Base-by-base conservation (phyloP, 352 stramenopile species). In the Pythium pyrilobum region DNA sequence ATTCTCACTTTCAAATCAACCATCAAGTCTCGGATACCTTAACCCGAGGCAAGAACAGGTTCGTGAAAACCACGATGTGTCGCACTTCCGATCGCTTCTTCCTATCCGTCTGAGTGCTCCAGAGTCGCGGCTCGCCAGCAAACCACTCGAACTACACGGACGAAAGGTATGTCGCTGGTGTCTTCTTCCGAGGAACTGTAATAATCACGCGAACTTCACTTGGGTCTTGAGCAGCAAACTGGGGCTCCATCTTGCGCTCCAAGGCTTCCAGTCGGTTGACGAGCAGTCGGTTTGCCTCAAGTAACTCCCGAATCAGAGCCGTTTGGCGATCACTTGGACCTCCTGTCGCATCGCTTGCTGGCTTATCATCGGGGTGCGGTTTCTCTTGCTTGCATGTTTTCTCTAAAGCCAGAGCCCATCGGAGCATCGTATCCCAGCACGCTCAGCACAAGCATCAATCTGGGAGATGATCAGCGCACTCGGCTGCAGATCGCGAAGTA, bases 11-110 rank as follows among this genome's bases (percentile, higher is more conserved):
- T n/a, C n/a, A n/a, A n/a, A n/a, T n/a, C n/a, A n/a, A n/a, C n/a
- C n/a, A n/a, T n/a, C n/a, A n/a, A n/a, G n/a, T n/a, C n/a, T n/a
- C n/a, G n/a, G n/a, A n/a, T n/a, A n/a, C n/a, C n/a, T n/a, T n/a
- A n/a, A n/a, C n/a, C n/a, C n/a, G n/a, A n/a, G 49, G 23, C 2
- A 72, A 50, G 33, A 72, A 72, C 24, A 69, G 40, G 28, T 66
- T 72, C 59, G 69, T 69, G 36, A 36, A 59, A 3, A 55, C 59
- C 5, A 69, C 64, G 10, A 72, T 48, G 11, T 66, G 52, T 48
- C 64, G 58, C 2, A 45, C 53, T 6, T 52, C 38, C 5, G 59
- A 66, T 36, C 64, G 61, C 12, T 57, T 59, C 25, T 59, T 55
- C 6, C 52, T 47, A 33, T 61, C 56, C 12, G 56, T 56, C 21